These are phyloP conservation scores for Pelargonium citronellum DNA, from an alignment of 441 rosid species.

Conservation along the genomic window DNA sequence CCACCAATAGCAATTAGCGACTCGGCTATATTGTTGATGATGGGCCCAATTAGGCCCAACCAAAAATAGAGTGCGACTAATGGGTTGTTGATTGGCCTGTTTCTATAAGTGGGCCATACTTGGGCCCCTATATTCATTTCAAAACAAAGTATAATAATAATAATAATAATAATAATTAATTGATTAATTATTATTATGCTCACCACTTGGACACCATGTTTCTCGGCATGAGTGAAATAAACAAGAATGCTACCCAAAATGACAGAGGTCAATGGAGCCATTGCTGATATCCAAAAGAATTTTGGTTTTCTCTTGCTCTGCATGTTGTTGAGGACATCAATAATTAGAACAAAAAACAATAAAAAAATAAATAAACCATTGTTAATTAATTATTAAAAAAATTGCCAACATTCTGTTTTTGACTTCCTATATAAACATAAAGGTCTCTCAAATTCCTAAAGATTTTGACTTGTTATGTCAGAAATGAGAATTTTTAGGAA, in stretches of 20 bases:
- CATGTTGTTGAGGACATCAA: no score
- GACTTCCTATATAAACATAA: no score
- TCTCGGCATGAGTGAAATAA: slow-evolving; percentile 42
- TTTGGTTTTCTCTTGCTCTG: slow-evolving; percentile 64
- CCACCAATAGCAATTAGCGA: neutral
- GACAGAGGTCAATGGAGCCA: slow-evolving; percentile 72
- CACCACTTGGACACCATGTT: slow-evolving; percentile 69
- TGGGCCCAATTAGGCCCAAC: neutral
- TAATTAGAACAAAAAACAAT: no score
- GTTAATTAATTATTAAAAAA: no score
- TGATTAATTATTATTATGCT: no score
- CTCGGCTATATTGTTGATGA: neutral
- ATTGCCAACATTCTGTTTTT: no score
- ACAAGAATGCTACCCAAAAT: slow-evolving; percentile 63
- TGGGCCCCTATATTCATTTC: neutral
- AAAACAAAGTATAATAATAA: neutral
- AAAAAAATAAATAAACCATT: no score
- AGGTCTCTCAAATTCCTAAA: no score
- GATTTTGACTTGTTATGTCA: no score
- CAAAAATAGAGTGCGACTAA: neutral
- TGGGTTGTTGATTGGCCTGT: neutral
- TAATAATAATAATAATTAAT: no score
- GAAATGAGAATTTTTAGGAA: no score
- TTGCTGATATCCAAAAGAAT: slow-evolving; percentile 82
- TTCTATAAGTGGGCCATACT: neutral